A percentile compares a stretch with the other conserved stretches of the same genome.
phyloP scores from a whole-genome alignment of 352 stramenopile genomes.

The Phytophthora hybrid region DNA sequence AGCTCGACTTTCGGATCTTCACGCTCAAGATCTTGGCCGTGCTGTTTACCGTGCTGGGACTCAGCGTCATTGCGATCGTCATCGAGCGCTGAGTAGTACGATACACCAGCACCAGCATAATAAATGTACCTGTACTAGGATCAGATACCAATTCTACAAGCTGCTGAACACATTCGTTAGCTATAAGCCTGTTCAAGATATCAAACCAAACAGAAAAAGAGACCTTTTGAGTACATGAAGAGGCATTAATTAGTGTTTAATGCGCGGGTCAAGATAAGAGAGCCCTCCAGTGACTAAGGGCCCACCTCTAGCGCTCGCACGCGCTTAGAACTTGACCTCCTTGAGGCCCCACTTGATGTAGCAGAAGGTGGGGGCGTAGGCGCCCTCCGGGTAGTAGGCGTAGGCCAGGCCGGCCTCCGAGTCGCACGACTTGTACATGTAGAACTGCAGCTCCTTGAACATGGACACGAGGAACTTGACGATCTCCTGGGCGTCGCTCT shows the following conservation, averaged over 20 bases:
- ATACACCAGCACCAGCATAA: neutral
- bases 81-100: constrained; percentile 42
- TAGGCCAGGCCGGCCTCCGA: constrained; percentile 69
- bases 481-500: constrained; percentile 69
- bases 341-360: constrained; percentile 81
- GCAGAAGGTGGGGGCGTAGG: constrained; percentile 58
- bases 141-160: no score
- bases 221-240: constrained; percentile 26
- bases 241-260: constrained; percentile 52
- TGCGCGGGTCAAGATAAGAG: constrained; percentile 40
- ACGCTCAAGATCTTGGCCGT: constrained; percentile 63
- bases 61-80: constrained; percentile 62
- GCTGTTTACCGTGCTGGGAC: constrained; percentile 51
- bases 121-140: no score
- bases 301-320: constrained; percentile 29
- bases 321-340: constrained; percentile 76
- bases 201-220: neutral
- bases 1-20: constrained; percentile 55
- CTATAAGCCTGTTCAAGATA: no score
- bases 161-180: no score
- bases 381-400: constrained; percentile 72
- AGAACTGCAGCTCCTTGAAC: constrained; percentile 77
- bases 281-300: neutral
- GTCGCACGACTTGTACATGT: constrained; percentile 75
- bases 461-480: constrained; percentile 72